Conservation (phyloP, 768 basidiomycete genomes). For the Kwoniella heveanensis region DNA sequence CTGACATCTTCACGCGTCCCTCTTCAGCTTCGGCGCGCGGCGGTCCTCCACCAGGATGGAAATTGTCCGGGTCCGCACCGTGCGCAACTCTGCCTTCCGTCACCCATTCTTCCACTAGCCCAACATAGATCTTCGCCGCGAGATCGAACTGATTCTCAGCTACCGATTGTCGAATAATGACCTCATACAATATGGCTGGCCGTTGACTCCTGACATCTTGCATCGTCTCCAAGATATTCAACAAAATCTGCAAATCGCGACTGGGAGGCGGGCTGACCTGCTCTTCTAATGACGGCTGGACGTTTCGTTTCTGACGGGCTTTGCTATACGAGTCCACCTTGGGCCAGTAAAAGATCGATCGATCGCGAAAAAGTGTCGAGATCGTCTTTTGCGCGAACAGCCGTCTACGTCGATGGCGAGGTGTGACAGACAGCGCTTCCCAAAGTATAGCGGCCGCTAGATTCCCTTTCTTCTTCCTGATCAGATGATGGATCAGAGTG, state of each 20-base stretch:
- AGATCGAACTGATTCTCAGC: conserved; percentile 36
- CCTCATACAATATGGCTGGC: conserved; percentile 34
- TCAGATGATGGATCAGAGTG: conserved; percentile 26
- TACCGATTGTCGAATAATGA: conserved; percentile 35
- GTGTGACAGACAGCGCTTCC: background rate
- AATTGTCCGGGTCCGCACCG: conserved; percentile 41
- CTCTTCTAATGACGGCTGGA: conserved; percentile 6
- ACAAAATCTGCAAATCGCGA: background rate
- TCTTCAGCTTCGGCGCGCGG: conserved; percentile 14
- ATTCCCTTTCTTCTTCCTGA: conserved; percentile 16
- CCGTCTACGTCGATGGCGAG: conserved; percentile 4
- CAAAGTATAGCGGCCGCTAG: conserved; percentile 17
- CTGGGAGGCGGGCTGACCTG: conserved; percentile 12
- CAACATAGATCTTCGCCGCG: conserved; percentile 54
- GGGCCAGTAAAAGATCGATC: conserved; percentile 3
- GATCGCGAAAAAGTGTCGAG: conserved; percentile 5
- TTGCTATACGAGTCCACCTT: conserved; percentile 3
- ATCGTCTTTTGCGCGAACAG: conserved; percentile 10
- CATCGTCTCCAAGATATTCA: conserved; percentile 23
- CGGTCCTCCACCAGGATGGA: conserved; percentile 48
- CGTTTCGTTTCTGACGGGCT: background rate
- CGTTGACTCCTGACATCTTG: conserved; percentile 38
- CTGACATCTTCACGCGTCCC: conserved; percentile 15
- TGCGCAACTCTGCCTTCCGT: conserved; percentile 53
- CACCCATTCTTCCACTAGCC: conserved; percentile 56